Conservation (phyloP, 1,284 basidiomycete species). For the Ceratobasidium sp. region DNA sequence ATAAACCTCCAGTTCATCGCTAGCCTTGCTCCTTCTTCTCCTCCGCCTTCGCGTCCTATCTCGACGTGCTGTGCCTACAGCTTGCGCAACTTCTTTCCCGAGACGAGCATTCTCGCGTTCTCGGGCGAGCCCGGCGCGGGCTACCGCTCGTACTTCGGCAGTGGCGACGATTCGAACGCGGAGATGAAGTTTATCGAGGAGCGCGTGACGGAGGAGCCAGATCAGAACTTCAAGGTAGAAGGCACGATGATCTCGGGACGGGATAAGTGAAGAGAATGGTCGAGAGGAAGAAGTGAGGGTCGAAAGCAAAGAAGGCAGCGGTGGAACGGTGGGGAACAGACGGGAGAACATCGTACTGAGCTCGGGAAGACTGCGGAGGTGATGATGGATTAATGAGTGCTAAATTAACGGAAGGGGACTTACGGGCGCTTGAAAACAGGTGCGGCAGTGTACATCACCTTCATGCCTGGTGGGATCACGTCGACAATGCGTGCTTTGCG, state of each 20-base stretch:
- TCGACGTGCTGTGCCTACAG: slow-evolving; percentile 7
- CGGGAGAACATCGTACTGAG: slow-evolving; percentile 75
- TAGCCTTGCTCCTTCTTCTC: slow-evolving; percentile 61
- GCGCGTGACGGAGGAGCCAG: slow-evolving; percentile 91
- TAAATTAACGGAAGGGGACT: slow-evolving; percentile 54
- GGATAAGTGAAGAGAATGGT: slow-evolving; percentile 82
- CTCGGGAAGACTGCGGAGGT: slow-evolving; percentile 66
- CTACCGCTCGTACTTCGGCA: slow-evolving; percentile 77
- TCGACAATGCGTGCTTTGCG: slow-evolving; percentile 91
- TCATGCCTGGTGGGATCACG: slow-evolving; percentile 82
- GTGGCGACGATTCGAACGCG: slow-evolving; percentile 88
- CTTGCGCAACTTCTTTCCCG: slow-evolving; percentile 36
- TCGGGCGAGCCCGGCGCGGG: slow-evolving; percentile 51
- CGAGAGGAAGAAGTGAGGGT: slow-evolving; percentile 75
- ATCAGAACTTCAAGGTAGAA: slow-evolving; percentile 87
- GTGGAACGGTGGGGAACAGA: slow-evolving; percentile 77
- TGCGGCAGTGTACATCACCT: slow-evolving; percentile 85
- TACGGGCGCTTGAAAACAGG: slow-evolving; percentile 77
- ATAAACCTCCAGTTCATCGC: slow-evolving; percentile 49
- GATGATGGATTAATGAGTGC: neutral
- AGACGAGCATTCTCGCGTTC: slow-evolving; percentile 39
- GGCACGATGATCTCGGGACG: slow-evolving; percentile 74
- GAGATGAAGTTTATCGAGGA: slow-evolving; percentile 88
- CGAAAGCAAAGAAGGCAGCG: slow-evolving; percentile 80
- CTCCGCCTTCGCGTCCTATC: slow-evolving; percentile 41